Conservation (phyloP, 2,329 filamentous ascomycete species). For the Trichoderma aggressivum region DNA sequence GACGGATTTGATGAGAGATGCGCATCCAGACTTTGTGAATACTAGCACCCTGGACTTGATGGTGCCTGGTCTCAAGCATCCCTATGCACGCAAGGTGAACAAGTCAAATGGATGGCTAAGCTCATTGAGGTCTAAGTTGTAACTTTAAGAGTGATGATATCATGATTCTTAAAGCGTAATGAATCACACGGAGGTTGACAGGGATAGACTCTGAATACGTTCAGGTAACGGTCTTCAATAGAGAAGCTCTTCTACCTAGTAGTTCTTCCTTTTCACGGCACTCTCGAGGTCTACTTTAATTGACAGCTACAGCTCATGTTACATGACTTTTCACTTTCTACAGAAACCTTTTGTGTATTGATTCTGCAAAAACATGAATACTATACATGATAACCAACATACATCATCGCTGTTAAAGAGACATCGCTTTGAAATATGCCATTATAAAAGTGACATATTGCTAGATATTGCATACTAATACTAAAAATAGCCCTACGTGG, state of each 20-base stretch:
- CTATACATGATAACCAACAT: neutral
- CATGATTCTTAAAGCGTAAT: neutral
- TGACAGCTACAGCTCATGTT: neutral
- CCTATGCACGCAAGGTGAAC: slow-evolving; percentile 1
- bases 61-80: slow-evolving; percentile 1
- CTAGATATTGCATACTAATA: neutral
- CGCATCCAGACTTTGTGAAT: slow-evolving; percentile 12
- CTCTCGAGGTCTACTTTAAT: neutral
- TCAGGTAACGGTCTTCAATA: neutral
- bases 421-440: neutral
- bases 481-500: neutral
- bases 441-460: neutral
- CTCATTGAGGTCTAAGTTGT: neutral
- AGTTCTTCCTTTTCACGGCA: neutral
- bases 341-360: neutral
- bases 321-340: neutral
- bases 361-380: slow-evolving; percentile 21
- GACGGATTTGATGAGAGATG: slow-evolving; percentile 11
- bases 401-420: neutral
- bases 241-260: neutral
- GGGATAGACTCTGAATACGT: neutral
- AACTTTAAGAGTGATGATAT: neutral
- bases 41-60: slow-evolving; percentile 5
- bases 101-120: slow-evolving; percentile 3
- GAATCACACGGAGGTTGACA: neutral